phyloP scores from a whole-genome alignment of 2,329 filamentous ascomycete genomes.

The Albophoma yamanashiensis region DNA sequence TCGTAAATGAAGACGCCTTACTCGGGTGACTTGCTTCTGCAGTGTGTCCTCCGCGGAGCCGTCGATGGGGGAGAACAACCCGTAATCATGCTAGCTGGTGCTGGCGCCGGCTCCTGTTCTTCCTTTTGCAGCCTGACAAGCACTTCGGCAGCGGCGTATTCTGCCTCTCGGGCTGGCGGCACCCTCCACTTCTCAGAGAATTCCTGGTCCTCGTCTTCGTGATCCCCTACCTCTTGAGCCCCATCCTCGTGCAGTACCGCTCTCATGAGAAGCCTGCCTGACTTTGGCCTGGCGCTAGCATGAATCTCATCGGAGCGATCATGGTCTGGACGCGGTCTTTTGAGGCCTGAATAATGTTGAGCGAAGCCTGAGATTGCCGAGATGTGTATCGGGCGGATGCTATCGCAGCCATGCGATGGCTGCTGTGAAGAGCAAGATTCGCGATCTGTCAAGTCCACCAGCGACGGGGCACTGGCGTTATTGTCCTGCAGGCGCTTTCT shows the following conservation, averaged over 20 bases:
- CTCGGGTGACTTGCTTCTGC: not conserved
- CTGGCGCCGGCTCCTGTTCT: not conserved
- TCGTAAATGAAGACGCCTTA: not conserved
- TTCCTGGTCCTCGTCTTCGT: not conserved
- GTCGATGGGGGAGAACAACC: not conserved
- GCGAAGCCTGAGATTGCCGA: not conserved
- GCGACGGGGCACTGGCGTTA: not conserved
- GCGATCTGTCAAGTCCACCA: not conserved
- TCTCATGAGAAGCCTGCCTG: not conserved
- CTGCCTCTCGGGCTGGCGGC: not conserved
- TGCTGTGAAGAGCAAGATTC: not conserved
- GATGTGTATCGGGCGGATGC: not conserved
- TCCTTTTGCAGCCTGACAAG: not conserved
- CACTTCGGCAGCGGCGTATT: conserved; percentile 1
- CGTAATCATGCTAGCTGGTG: too few relatives aligned
- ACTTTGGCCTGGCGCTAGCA: not conserved
- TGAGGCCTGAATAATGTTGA: not conserved
- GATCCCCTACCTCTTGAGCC: too few relatives aligned
- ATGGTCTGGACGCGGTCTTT: not conserved
- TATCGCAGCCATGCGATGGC: not conserved
- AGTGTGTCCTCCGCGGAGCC: not conserved
- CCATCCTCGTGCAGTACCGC: not conserved
- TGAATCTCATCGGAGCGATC: not conserved
- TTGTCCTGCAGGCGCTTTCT: too few relatives aligned
- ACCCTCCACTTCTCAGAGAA: not conserved